Base-by-base conservation (phyloP, 2,329 filamentous ascomycete species). In the Periconia macrospinosa region DNA sequence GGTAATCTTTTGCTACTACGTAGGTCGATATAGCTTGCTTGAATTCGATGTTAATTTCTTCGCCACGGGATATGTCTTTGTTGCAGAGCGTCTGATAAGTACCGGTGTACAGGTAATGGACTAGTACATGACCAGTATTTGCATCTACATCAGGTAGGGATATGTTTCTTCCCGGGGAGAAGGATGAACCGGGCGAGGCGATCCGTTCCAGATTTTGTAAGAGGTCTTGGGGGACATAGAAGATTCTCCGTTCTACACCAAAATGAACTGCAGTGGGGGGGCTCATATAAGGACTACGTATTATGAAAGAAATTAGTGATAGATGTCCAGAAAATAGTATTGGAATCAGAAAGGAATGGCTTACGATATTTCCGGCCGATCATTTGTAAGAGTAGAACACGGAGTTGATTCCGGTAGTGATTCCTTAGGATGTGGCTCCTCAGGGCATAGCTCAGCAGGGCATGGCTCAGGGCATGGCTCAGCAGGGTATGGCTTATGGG, bases 11-110 rank as follows among this genome's bases (percentile, higher is more conserved):
- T 8, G 60, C 62, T 30, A 47, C 40, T 3, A 42, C 35, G 40
- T 65, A 65, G 35, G 56, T 45, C 30, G 50, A 42, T 9, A 62
- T 10, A 30, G 60, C 58, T 55, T 53, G 55, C 44, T 50, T 59
- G 48, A 58, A 60, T 44, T 65, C 58, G 30, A 58, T 37, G 37
- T 42, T n/a, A 49, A 2, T 42, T 40, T 53, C 33, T 20, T 52
- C 41, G 13, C 15, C 47, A n/a, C 27, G 27, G 40, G 43, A 49
- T 11, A 33, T 30, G 13, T 41, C 47, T 19, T n/a, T 30, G 27
- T 58, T 30, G 41, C 53, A 43, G 17, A 68, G 61, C 3, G 64
- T 65, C 37, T 68, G 66, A 41, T 68, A 68, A 18, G 50, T 41
- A n/a, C 60, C 63, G 5, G 66, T 66, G 55, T 65, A 54, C 18